Base-by-base conservation (phyloP, 176 grass and related monocot species). In the Rhynchospora breviuscula region DNA sequence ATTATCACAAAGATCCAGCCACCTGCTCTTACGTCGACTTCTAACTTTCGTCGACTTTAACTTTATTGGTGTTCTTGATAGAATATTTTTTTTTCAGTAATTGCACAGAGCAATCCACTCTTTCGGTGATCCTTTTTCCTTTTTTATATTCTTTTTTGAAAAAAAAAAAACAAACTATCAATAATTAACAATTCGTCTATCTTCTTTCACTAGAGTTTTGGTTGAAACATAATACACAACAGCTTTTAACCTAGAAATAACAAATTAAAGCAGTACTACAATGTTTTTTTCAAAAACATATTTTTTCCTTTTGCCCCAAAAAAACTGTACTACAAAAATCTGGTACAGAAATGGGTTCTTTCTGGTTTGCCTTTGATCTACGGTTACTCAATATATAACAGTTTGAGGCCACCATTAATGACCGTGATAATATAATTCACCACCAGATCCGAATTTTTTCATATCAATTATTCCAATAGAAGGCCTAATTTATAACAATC, bases 401-500 rank as follows among this genome's bases (percentile, higher is more conserved):
- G 35, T 40, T 40, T 4, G 35, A 40, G 35, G 35, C 35, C 35
- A 40, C 4, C 4, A 40, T 4, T 40, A 40, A 40, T 40, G 35
- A 5, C 35, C 35, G 2, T 4, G 35, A 40, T 40, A 78, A 29
- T 57, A 78, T 33, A 56, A 78, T 57, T 31, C 25, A 78, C 51
- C 73, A 78, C 49, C 73, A 56, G 17, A 53, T 56, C 1, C 10
- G 13, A 17, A 54, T 19, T 54, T 77, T 53, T 33, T 40, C 35
- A 26, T 2, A 33, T 77, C 13, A 17, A 77, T 77, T 56, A 56
- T 33, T 33, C 49, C 73, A 53, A 77, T 29, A 56, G 48, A 56
- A 31, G 6, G 14, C 73, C 73, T 77, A 77, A 56, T 56, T 29
- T 54, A 76, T 11, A 77, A 77, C 49, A 81, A 65, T 81, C 35